Evolutionary conservation across 2,329 filamentous ascomycete species (phyloP).

Genomic region (Trichoderma simmonsii): DNA sequence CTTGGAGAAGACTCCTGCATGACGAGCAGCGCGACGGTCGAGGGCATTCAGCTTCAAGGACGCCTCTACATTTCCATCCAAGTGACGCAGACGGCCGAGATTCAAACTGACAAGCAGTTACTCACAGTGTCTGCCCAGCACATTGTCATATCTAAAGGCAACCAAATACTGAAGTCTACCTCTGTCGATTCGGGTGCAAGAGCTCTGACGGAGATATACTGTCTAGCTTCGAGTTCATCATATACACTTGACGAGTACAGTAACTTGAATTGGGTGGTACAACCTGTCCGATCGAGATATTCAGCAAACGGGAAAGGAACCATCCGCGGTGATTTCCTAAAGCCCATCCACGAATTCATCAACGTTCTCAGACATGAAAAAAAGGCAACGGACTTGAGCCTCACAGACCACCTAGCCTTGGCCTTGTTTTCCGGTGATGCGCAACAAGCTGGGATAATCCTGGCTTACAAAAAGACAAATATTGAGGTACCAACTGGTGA

Average conservation of each 20-base stretch:
- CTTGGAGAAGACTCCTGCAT: slow-evolving; percentile 11
- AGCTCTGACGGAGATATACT: neutral
- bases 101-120: neutral
- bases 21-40: slow-evolving; percentile 8
- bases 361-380: neutral
- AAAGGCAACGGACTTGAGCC: neutral
- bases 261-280: neutral
- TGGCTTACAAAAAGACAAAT: neutral
- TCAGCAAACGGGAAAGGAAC: neutral
- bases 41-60: slow-evolving; percentile 17
- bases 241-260: neutral
- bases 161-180: neutral
- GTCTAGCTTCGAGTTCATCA: neutral
- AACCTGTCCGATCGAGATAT: neutral
- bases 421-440: slow-evolving; percentile 5
- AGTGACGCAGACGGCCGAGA: neutral
- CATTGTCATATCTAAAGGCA: neutral
- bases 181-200: neutral
- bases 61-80: slow-evolving; percentile 16
- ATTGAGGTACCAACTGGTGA: neutral
- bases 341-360: slow-evolving; percentile 7
- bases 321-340: neutral
- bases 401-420: neutral
- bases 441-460: neutral
- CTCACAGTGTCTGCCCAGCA: neutral